Evolutionary conservation across 345 rosid species (phyloP), one percentile per base, ranked within the genome.

Genomic region (Aurinia saxatilis): DNA sequence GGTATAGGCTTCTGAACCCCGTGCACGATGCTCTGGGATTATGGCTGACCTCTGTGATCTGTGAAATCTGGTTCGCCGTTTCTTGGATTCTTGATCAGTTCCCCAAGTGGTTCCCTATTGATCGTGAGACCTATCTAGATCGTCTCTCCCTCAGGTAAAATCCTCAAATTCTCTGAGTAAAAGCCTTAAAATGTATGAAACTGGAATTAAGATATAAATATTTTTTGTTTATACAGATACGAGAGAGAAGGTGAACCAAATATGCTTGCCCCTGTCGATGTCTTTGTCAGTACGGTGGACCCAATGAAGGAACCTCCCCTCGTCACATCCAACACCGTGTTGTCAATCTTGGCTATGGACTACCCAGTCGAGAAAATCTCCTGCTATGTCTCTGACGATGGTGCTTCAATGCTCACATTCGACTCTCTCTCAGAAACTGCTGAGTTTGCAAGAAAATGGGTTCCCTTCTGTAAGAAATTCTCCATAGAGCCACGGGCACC

Each of bases 31-130:
- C 97, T 8, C 65, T 87, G 45, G 95, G 96, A 14, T 88, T 93
- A 55, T 93, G 99, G 99, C 78, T 90, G 52, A 90, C 88, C 39
- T 87, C 99, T 66, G 80, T 90, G 21, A 78, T 82, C 60, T 93
- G 96, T 68, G 93, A 92, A 75, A 85, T 92, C 70, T 89, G 96
- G 98, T 92, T 92, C 41, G 98, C 98, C 2, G 44, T 92, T 57
- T 92, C 98, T 2, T 92, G 93, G 98, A 92, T 92, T 68, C 95
- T 92, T 40, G 98, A 92, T 81, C 95, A 92, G 86, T 92, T 89
- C 68, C 98, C 97, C 40, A 93, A 90, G 73, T 90, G 97, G 97
- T 78, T 78, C 57, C 99, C 95, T 12, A 82, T 93, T 47, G 91
- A 92, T 36, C 96, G 95, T 2, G 95, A 87, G 78, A 87, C 98